These are phyloP conservation scores for Calonectria henricotiae DNA, from an alignment of 2,329 filamentous ascomycete genomes.

Conservation along the genomic window DNA sequence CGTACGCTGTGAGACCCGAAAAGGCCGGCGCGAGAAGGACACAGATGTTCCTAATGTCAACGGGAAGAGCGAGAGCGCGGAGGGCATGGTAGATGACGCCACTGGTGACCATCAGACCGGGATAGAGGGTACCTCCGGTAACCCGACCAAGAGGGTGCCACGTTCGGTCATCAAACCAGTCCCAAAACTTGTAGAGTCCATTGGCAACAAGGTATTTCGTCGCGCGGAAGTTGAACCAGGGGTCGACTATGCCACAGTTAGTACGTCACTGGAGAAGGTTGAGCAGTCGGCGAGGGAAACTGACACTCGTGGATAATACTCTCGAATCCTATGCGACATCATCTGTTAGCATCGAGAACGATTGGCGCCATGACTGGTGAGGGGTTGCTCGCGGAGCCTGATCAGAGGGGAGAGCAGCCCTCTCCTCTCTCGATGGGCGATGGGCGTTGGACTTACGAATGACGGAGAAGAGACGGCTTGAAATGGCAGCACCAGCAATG, in stretches of 20 bases:
- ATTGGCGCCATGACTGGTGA: slow-evolving; percentile 2
- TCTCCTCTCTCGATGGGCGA: neutral
- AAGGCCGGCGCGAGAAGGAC: slow-evolving; percentile 95
- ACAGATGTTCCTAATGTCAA: slow-evolving; percentile 99
- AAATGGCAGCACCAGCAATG: slow-evolving; percentile 92
- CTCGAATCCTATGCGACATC: slow-evolving; percentile 81
- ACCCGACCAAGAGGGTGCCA: slow-evolving; percentile 99
- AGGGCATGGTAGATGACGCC: slow-evolving; percentile 96
- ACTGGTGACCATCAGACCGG: slow-evolving; percentile 98
- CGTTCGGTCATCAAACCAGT: slow-evolving; percentile 99
- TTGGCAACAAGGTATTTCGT: slow-evolving; percentile 97
- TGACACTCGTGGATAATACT: slow-evolving; percentile 99
- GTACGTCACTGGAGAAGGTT: slow-evolving; percentile 40
- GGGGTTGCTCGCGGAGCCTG: neutral
- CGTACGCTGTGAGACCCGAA: slow-evolving; percentile 93
- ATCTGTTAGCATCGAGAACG: slow-evolving; percentile 54
- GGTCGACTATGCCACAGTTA: slow-evolving; percentile 81
- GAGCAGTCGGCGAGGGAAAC: slow-evolving; percentile 60
- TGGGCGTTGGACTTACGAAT: slow-evolving; percentile 79
- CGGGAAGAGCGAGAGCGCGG: slow-evolving; percentile 88
- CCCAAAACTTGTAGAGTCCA: slow-evolving; percentile 99
- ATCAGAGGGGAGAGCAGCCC: neutral
- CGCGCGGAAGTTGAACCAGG: slow-evolving; percentile 99
- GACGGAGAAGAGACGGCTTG: slow-evolving; percentile 97
- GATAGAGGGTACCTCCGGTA: slow-evolving; percentile 98